Conservation (phyloP, 139 green algal species). For the Chloropicon primus region DNA sequence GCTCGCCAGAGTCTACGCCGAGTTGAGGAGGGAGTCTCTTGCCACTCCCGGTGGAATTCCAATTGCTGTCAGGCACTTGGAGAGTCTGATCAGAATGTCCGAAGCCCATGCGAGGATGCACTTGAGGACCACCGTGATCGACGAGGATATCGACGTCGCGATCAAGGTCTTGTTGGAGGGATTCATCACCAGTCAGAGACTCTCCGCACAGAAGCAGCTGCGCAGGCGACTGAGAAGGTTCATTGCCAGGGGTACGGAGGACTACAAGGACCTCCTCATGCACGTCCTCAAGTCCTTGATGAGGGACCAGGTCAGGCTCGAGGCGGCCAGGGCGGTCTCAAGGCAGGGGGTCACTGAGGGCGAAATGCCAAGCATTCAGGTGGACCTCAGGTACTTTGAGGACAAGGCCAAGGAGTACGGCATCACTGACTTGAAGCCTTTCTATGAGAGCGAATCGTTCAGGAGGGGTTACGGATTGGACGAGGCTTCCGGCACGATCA, state of each 20-base stretch:
- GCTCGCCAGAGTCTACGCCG: constrained; percentile 53
- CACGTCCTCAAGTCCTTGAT: constrained; percentile 10
- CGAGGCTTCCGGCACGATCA: not conserved
- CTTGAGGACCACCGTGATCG: constrained; percentile 70
- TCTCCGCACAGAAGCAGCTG: constrained; percentile 76
- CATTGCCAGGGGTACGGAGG: constrained; percentile 20
- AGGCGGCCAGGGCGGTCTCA: constrained; percentile 7
- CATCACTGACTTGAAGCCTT: constrained; percentile 59
- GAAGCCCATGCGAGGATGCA: constrained; percentile 94
- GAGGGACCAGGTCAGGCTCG: not conserved
- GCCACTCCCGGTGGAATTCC: not conserved
- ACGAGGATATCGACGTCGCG: constrained; percentile 28
- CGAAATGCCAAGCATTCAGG: not conserved
- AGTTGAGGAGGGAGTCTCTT: constrained; percentile 52
- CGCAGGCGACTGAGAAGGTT: constrained; percentile 54
- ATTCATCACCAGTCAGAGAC: constrained; percentile 95
- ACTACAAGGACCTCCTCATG: constrained; percentile 45
- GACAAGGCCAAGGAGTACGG: constrained; percentile 49
- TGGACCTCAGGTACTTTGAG: constrained; percentile 57
- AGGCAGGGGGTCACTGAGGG: not conserved
- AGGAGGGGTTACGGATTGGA: not conserved
- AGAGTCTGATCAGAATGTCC: constrained; percentile 92
- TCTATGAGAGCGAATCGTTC: constrained; percentile 49
- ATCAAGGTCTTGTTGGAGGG: constrained; percentile 79
- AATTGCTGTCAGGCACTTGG: constrained; percentile 62